phyloP scores from a whole-genome alignment of 805 yeast species.

The Kuraishia borneana region DNA sequence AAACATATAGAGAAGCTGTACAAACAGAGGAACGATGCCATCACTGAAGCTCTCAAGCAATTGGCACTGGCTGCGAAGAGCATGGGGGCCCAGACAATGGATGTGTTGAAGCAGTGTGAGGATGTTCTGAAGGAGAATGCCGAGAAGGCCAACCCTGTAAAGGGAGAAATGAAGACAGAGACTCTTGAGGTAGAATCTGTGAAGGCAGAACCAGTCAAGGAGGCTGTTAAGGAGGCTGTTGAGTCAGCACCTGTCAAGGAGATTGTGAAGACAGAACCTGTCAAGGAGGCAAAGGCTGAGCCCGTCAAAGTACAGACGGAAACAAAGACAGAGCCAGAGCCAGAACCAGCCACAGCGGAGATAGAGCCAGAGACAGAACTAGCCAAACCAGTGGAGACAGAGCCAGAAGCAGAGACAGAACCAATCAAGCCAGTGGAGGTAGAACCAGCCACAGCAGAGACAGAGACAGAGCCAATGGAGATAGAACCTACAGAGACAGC shows the following conservation, averaged over 20 bases:
- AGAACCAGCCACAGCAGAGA: background rate
- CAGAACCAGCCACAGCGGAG: too few species aligned
- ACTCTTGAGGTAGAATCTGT: background rate
- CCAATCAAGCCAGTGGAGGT: background rate
- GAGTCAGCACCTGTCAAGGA: background rate
- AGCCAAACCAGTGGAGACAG: too few species aligned
- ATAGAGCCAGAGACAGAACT: background rate
- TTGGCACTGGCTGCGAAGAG: slow-evolving; percentile 25
- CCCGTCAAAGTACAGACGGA: background rate
- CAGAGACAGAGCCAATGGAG: background rate
- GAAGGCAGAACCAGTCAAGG: background rate
- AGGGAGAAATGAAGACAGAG: background rate
- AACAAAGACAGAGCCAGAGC: background rate
- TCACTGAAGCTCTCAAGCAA: slow-evolving; percentile 24
- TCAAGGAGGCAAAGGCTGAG: background rate
- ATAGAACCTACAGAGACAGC: too few species aligned
- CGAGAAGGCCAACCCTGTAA: too few species aligned
- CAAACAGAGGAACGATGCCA: slow-evolving; percentile 26
- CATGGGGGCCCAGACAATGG: slow-evolving; percentile 32
- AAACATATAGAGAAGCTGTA: slow-evolving; percentile 31
- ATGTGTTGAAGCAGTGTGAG: slow-evolving; percentile 25
- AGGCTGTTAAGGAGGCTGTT: background rate
- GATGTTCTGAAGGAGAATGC: slow-evolving; percentile 18
- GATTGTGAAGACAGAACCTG: background rate
- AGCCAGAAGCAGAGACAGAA: background rate